A percentile compares a stretch with the other conserved stretches of the same genome.
Evolutionary conservation across 139 green algal genomes (phyloP).

Genomic region (Chlorella sp.): DNA sequence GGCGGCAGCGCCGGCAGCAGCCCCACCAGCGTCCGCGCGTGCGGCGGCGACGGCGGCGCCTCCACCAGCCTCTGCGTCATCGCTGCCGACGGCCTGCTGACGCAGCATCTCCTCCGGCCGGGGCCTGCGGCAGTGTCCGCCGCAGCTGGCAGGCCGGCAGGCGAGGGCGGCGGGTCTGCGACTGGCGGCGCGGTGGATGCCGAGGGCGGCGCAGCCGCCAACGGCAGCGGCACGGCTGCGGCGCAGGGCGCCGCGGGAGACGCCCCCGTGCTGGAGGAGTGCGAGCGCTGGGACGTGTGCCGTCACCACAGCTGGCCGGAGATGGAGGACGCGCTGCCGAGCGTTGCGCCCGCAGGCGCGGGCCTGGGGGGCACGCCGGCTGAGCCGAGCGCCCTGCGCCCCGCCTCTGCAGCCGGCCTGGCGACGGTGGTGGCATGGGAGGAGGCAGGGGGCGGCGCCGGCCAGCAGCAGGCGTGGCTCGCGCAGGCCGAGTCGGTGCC

Average conservation of each 20-base stretch:
- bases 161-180: too few relatives aligned
- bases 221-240: too few relatives aligned
- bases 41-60: not conserved
- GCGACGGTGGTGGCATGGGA: not conserved
- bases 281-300: slow-evolving; percentile 42
- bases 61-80: slow-evolving; percentile 28
- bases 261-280: slow-evolving; percentile 9
- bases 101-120: slow-evolving; percentile 12
- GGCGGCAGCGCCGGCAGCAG: not conserved
- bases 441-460: not conserved
- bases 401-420: not conserved
- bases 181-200: not conserved
- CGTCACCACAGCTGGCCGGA: slow-evolving; percentile 38
- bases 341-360: not conserved
- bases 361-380: not conserved
- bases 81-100: slow-evolving; percentile 12
- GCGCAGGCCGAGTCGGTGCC: slow-evolving; percentile 13
- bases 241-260: not conserved
- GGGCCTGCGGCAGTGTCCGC: not conserved
- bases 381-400: not conserved
- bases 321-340: slow-evolving; percentile 17
- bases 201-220: not conserved
- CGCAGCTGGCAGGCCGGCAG: not conserved
- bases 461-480: slow-evolving; percentile 19
- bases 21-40: not conserved